Base-by-base conservation (phyloP, 176 grass and related monocot genomes). In the Tillandsia fasciculata region DNA sequence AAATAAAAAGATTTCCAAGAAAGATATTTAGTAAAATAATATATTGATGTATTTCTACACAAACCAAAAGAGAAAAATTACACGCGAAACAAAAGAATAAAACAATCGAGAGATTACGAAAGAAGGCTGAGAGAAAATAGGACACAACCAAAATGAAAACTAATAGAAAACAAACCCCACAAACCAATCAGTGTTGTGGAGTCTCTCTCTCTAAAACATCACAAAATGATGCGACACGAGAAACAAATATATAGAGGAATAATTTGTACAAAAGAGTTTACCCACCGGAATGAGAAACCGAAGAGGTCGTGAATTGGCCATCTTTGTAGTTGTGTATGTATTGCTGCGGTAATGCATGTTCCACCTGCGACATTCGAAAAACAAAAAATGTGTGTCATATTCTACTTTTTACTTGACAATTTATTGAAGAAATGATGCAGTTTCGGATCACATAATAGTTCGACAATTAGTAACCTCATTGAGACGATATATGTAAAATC, bases 261-360 rank as follows among this genome's bases (percentile, higher is more conserved):
- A 61, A 1, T 29, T 26, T 29, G 18, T 48, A 48, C 67, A 50
- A 50, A 74, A 51, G 11, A 33, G 29, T 48, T 84, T 80, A 96
- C 9, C 86, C 93, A 57, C 89, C 93, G 1, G 89, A 92, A 74
- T 97, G 93, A 53, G 86, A 89, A 63, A 97, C 86, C 23, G 93
- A 82, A 52, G 57, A 65, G 1, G 93, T 97, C 49, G 53, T 80
- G 71, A 97, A 97, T 26, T 90, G 89, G 12, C 86, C 89, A 20
- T 87, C 80, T 69, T 97, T 83, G 83, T 87, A 97, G 52, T 48
- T 69, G 58, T 92, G 93, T 18, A 87, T 75, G 71, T 85, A 97
- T 67, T 97, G 93, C 61, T 97, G 88, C 28, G 93, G 93, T 53
- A 97, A 64, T 53, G 93, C 77, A 76, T 90, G 86, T 66, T 97